Evolutionary conservation across 164 flowering plant genomes (phyloP).

Genomic region (Saururus chinensis): DNA sequence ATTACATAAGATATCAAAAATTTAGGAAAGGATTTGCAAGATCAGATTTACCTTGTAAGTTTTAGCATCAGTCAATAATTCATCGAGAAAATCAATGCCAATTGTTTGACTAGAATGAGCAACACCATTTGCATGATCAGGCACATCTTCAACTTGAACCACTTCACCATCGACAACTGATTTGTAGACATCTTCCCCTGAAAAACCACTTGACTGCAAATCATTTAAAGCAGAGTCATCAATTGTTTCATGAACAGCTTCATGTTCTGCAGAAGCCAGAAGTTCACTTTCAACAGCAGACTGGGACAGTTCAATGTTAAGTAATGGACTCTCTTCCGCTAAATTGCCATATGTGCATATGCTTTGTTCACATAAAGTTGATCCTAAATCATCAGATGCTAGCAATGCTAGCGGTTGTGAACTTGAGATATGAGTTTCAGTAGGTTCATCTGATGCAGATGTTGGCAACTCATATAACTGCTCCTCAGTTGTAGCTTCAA

Average conservation of each 20-base stretch:
- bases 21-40: not conserved
- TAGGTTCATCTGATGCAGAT: not conserved
- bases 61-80: slow-evolving; percentile 57
- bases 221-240: slow-evolving; percentile 4
- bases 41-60: slow-evolving; percentile 53
- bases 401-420: not conserved
- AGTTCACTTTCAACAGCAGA: not conserved
- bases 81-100: slow-evolving; percentile 53
- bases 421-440: not conserved
- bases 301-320: not conserved
- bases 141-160: slow-evolving; percentile 21
- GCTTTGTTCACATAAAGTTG: not conserved
- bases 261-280: not conserved
- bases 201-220: slow-evolving; percentile 1
- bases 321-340: not conserved
- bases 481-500: not conserved
- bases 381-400: not conserved
- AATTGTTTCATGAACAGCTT: slow-evolving; percentile 6
- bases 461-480: not conserved
- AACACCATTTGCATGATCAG: slow-evolving; percentile 11
- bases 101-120: slow-evolving; percentile 31
- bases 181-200: slow-evolving; percentile 6
- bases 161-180: slow-evolving; percentile 12
- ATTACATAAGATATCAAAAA: not conserved
- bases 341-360: not conserved